Conservation (phyloP, 106 monocot genomes). For the Phalaenopsis equestris region DNA sequence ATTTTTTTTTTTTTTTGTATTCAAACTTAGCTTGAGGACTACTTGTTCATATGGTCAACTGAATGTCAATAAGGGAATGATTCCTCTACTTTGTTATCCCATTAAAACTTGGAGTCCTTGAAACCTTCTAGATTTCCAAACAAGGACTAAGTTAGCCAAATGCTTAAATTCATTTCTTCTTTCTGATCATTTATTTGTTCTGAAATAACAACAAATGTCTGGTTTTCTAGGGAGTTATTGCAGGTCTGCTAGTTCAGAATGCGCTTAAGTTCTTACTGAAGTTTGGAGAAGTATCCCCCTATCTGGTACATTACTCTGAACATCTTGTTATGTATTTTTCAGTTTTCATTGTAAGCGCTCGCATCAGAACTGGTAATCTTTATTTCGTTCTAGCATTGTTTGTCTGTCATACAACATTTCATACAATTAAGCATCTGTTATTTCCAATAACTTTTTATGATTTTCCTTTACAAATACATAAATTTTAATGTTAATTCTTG, state of each 20-base stretch:
- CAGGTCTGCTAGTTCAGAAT: constrained; percentile 96
- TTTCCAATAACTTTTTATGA: neutral
- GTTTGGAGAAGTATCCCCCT: constrained; percentile 93
- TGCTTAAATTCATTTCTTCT: neutral
- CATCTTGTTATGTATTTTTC: neutral
- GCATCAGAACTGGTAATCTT: neutral
- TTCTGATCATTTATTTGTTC: neutral
- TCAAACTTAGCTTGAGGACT: neutral
- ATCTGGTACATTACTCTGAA: constrained; percentile 52
- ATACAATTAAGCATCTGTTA: neutral
- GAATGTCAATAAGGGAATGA: neutral
- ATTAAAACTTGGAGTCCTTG: neutral
- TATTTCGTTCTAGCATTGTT: neutral
- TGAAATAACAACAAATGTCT: neutral
- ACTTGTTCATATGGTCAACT: neutral
- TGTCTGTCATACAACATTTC: neutral
- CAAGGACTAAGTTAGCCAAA: neutral
- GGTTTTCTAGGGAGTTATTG: constrained; percentile 75
- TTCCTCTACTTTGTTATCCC: neutral
- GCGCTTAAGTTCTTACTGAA: constrained; percentile 82
- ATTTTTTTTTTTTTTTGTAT: neutral
- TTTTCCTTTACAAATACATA: neutral
- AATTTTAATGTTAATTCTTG: neutral
- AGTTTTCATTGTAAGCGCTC: neutral
- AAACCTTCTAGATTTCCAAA: neutral